A percentile compares a stretch with the other conserved stretches of the same genome.
These are phyloP conservation scores for Candida nanaspora DNA, from an alignment of 805 yeast species.

Conservation along the genomic window DNA sequence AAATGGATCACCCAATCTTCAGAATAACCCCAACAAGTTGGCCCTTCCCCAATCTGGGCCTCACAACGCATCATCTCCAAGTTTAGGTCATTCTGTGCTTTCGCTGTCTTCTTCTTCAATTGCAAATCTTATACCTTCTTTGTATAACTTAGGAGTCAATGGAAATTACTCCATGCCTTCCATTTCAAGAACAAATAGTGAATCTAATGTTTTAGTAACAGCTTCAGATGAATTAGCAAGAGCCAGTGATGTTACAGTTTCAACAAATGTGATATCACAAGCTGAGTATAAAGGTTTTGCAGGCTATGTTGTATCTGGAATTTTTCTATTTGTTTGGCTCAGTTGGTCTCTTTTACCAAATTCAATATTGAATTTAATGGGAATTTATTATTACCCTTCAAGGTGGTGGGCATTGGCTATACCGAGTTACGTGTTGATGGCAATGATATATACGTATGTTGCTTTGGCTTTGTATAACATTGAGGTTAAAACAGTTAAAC, in stretches of 20 bases:
- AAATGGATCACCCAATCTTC: too few relatives aligned
- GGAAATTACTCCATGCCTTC: slow-evolving; percentile 17
- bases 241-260: slow-evolving; percentile 58
- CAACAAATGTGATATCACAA: slow-evolving; percentile 45
- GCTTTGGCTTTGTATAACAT: slow-evolving; percentile 66
- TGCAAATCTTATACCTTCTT: slow-evolving; percentile 22
- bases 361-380: slow-evolving; percentile 39
- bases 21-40: too few relatives aligned
- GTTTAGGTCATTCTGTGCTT: slow-evolving; percentile 14
- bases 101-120: slow-evolving; percentile 26
- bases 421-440: slow-evolving; percentile 64
- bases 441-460: slow-evolving; percentile 66
- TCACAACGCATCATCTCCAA: background rate
- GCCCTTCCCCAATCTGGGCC: too few relatives aligned
- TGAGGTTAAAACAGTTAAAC: slow-evolving; percentile 59
- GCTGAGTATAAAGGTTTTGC: slow-evolving; percentile 89
- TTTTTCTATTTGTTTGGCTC: slow-evolving; percentile 48
- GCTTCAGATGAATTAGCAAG: slow-evolving; percentile 51
- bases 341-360: slow-evolving; percentile 76
- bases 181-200: slow-evolving; percentile 1
- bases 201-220: slow-evolving; percentile 8
- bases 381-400: slow-evolving; percentile 73
- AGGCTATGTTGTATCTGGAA: slow-evolving; percentile 59
- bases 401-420: slow-evolving; percentile 86
- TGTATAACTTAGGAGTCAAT: slow-evolving; percentile 16